Percentiles rank a stretch among this genome's conserved stretches.
phyloP scores from a whole-genome alignment of 1,139 yeast genomes.

The Saccharomyces pastorianus region DNA sequence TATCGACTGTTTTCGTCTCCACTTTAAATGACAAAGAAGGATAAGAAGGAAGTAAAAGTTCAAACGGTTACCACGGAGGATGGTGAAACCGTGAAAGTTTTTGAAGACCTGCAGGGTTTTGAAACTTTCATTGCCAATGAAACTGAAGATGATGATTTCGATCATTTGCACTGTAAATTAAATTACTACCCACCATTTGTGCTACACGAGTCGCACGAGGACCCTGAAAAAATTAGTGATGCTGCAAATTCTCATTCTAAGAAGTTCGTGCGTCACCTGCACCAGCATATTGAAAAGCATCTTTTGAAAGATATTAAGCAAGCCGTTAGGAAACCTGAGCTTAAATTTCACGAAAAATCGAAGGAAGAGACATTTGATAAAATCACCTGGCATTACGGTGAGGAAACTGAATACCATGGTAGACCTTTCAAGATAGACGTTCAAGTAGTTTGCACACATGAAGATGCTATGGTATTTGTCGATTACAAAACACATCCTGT shows the following conservation, averaged over 20 bases:
- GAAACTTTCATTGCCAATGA: conserved; percentile 62
- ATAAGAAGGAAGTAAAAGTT: conserved; percentile 23
- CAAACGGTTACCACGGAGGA: conserved; percentile 23
- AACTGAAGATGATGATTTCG: conserved; percentile 69
- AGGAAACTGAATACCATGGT: conserved; percentile 40
- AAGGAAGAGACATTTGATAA: conserved; percentile 41
- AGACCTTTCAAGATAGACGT: conserved; percentile 48
- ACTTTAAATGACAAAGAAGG: conserved; percentile 24
- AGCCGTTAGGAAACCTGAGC: conserved; percentile 47
- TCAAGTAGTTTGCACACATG: conserved; percentile 50
- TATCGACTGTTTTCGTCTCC: neutral
- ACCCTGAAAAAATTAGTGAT: conserved; percentile 65
- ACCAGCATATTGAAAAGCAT: conserved; percentile 68
- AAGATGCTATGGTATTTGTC: conserved; percentile 53
- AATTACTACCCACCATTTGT: conserved; percentile 68
- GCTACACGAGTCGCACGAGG: conserved; percentile 56
- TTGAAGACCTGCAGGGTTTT: conserved; percentile 57
- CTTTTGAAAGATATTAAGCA: conserved; percentile 56
- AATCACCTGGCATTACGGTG: conserved; percentile 48
- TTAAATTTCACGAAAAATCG: conserved; percentile 46
- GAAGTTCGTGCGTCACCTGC: conserved; percentile 65
- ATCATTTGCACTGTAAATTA: conserved; percentile 58
- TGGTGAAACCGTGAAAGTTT: conserved; percentile 34
- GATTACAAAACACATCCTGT: conserved; percentile 41
- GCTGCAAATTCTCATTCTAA: conserved; percentile 64